These are phyloP conservation scores for Teratosphaeria epicoccoides DNA, from an alignment of 2,329 filamentous ascomycete genomes.

Conservation along the genomic window DNA sequence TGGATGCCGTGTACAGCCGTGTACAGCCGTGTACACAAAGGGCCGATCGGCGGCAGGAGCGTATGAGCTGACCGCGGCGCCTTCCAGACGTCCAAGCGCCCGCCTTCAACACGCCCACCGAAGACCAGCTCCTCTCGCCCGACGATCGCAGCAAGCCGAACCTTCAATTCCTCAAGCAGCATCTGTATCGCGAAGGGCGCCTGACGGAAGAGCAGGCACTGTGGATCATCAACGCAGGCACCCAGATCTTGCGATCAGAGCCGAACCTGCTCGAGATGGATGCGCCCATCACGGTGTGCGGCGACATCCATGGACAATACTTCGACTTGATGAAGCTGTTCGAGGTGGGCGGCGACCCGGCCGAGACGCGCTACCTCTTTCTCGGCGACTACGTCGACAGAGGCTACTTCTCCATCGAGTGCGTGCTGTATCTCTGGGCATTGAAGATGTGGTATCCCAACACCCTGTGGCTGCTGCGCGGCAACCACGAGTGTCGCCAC, in stretches of 20 bases:
- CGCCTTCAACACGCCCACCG: constrained; percentile 80
- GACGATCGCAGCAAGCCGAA: constrained; percentile 80
- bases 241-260: constrained; percentile 76
- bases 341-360: constrained; percentile 91
- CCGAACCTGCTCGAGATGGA: constrained; percentile 99
- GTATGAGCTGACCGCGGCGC: constrained; percentile 9
- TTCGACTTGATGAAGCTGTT: constrained; percentile 99
- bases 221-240: constrained; percentile 84
- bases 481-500: constrained; percentile 97
- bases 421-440: constrained; percentile 93
- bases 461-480: constrained; percentile 89
- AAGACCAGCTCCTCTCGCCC: constrained; percentile 89
- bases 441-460: constrained; percentile 99
- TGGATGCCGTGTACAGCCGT: constrained; percentile 1
- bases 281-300: constrained; percentile 95
- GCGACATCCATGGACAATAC: constrained; percentile 97
- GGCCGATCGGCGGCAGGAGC: background rate
- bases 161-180: constrained; percentile 89
- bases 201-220: constrained; percentile 94
- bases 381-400: constrained; percentile 96
- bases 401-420: constrained; percentile 99
- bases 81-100: constrained; percentile 86
- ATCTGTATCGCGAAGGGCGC: constrained; percentile 95
- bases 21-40: background rate
- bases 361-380: constrained; percentile 94